phyloP scores from a whole-genome alignment of 805 yeast genomes.

The Wickerhamomyces canadensis region DNA sequence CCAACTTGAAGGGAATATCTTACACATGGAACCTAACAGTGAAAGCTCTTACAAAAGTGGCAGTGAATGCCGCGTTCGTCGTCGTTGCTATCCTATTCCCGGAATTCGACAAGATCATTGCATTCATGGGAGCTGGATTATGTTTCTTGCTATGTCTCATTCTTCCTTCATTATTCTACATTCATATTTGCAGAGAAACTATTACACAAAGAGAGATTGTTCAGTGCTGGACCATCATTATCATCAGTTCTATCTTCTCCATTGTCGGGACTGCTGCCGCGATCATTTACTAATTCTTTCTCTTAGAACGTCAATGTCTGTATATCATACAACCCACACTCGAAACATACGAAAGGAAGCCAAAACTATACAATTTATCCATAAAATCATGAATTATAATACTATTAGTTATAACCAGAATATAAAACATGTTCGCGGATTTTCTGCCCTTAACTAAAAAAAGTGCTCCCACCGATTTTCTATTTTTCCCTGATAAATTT shows the following conservation, averaged over 20 bases:
- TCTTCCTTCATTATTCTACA: constrained; percentile 69
- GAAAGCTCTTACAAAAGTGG: constrained; percentile 25
- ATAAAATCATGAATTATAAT: no score
- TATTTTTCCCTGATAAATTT: constrained; percentile 2
- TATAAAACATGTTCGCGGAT: neutral
- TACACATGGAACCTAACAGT: constrained; percentile 16
- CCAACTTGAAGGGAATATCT: constrained; percentile 15
- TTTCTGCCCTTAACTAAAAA: constrained; percentile 4
- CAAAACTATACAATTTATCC: no score
- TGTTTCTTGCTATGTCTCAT: constrained; percentile 78
- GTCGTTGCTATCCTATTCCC: constrained; percentile 61
- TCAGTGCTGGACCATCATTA: constrained; percentile 38
- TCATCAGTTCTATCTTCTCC: constrained; percentile 43
- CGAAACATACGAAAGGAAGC: no score
- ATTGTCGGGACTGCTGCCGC: constrained; percentile 58
- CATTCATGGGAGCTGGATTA: constrained; percentile 74
- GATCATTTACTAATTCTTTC: constrained; percentile 16
- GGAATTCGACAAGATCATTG: constrained; percentile 75
- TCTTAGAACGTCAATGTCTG: no score
- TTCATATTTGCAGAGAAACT: constrained; percentile 44
- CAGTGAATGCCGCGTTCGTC: constrained; percentile 55
- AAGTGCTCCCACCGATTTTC: no score
- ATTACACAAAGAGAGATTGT: constrained; percentile 35
- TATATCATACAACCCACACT: no score
- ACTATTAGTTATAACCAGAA: no score